Percentiles rank a stretch among this genome's conserved stretches.
These are phyloP conservation scores for Jamesozyma spencerorum DNA, from an alignment of 805 yeast genomes.

Conservation along the genomic window DNA sequence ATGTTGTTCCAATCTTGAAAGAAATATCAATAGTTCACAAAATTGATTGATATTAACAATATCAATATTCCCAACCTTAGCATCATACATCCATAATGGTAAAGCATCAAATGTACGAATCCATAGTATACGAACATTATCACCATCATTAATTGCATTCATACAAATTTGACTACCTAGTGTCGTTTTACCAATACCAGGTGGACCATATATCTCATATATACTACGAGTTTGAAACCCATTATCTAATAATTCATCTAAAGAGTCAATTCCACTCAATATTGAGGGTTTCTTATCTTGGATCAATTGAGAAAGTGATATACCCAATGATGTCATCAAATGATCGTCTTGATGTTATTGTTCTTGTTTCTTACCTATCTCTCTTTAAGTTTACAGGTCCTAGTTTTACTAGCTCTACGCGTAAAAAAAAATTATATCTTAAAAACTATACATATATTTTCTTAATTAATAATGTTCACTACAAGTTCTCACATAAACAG, in stretches of 20 bases:
- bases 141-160: conserved; percentile 3
- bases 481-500: no score
- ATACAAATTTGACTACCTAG: conserved; percentile 17
- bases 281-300: conserved; percentile 18
- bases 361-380: no score
- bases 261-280: conserved; percentile 14
- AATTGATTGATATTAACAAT: conserved; percentile 16
- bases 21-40: conserved; percentile 20
- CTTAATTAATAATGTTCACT: neutral
- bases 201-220: conserved; percentile 29
- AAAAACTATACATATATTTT: no score
- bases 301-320: conserved; percentile 28
- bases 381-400: no score
- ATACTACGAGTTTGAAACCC: conserved; percentile 25
- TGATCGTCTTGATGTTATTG: neutral
- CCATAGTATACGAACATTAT: conserved; percentile 20
- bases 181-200: conserved; percentile 27
- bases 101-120: conserved; percentile 20
- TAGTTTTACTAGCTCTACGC: no score
- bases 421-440: no score
- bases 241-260: conserved; percentile 18
- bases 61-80: neutral
- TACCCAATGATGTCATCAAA: conserved; percentile 16
- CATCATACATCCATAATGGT: conserved; percentile 3
- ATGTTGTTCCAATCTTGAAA: conserved; percentile 11